A percentile compares a stretch with the other conserved stretches of the same genome.
Evolutionary conservation across 805 yeast species (phyloP).

Genomic region (Ogataea populi-albae): DNA sequence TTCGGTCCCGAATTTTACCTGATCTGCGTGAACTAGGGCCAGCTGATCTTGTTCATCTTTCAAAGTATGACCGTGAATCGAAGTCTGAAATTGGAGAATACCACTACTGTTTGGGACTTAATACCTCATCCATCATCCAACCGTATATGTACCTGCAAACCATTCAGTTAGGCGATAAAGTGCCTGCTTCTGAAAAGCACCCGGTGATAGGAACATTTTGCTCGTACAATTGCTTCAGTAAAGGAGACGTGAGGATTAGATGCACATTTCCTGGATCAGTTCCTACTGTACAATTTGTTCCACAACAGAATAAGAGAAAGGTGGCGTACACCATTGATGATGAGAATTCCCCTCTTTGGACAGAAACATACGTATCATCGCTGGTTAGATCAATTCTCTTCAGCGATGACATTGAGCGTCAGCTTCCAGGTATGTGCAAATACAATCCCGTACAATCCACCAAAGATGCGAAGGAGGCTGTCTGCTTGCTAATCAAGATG

Average conservation of each 20-base stretch:
- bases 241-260: slow-evolving; percentile 70
- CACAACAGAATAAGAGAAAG: slow-evolving; percentile 40
- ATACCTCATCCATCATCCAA: slow-evolving; percentile 49
- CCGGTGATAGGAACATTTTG: slow-evolving; percentile 52
- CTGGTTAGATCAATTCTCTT: slow-evolving; percentile 54
- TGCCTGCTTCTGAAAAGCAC: slow-evolving; percentile 27
- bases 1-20: slow-evolving; percentile 43
- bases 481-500: slow-evolving; percentile 38
- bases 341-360: slow-evolving; percentile 54
- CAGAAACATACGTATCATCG: slow-evolving; percentile 57
- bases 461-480: slow-evolving; percentile 35
- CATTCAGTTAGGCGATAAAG: slow-evolving; percentile 35
- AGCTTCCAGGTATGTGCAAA: slow-evolving; percentile 57
- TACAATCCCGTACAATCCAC: slow-evolving; percentile 40
- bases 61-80: slow-evolving; percentile 41
- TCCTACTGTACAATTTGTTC: slow-evolving; percentile 44
- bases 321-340: slow-evolving; percentile 43
- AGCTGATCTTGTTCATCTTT: slow-evolving; percentile 64
- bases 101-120: slow-evolving; percentile 53
- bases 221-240: slow-evolving; percentile 69
- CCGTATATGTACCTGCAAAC: slow-evolving; percentile 57
- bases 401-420: slow-evolving; percentile 52
- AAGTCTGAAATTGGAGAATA: slow-evolving; percentile 52
- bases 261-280: slow-evolving; percentile 51
- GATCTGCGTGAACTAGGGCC: slow-evolving; percentile 63